Base-by-base conservation (phyloP, 306 rosid species). In the Pyrus betulifolia region DNA sequence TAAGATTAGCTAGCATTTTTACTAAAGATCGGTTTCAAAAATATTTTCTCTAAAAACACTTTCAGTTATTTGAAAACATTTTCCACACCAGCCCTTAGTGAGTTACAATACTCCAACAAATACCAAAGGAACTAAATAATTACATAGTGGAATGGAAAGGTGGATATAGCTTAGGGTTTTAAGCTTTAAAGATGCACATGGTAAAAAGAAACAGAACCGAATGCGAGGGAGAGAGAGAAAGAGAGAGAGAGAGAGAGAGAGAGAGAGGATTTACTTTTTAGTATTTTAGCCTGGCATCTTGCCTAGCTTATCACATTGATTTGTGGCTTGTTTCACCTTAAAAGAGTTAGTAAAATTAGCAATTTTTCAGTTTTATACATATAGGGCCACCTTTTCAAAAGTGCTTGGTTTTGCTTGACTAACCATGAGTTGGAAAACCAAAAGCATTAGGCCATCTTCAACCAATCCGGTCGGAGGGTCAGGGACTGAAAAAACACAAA, bases 391-490 rank as follows among this genome's bases (percentile, higher is more conserved):
- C 38, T 67, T 82, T 79, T 68, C 81, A 60, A 75, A 75, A 55
- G 73, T 80, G 84, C 67, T 57, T 19, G 25, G 27, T 8, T 17
- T 78, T 81, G 60, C 68, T 81, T 67, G 65, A 71, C 52, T 72
- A 70, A 4, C 74, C 57, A 64, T 88, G 77, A 84, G 81, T 84
- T 80, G 85, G n/a, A n/a, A 75, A 27, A 49, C 84, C 80, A 74
- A 66, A 76, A 71, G 81, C 84, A 77, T 85, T 74, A 38, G 70
- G 68, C 33, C 33, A 30, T 31, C 35, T 4, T 0, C 5, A 31
- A 31, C 35, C 5, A 1, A 31, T 31, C 1, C 35, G 6, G 35
- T 31, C 35, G 0, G 0, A 31, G 35, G 35, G 6, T 0, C 35
- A 4, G 35, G 0, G 35, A 5, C 1, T 1, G 35, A 31, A 31